Evolutionary conservation across 345 rosid species (phyloP).

Genomic region (Odontarrhena argentea): DNA sequence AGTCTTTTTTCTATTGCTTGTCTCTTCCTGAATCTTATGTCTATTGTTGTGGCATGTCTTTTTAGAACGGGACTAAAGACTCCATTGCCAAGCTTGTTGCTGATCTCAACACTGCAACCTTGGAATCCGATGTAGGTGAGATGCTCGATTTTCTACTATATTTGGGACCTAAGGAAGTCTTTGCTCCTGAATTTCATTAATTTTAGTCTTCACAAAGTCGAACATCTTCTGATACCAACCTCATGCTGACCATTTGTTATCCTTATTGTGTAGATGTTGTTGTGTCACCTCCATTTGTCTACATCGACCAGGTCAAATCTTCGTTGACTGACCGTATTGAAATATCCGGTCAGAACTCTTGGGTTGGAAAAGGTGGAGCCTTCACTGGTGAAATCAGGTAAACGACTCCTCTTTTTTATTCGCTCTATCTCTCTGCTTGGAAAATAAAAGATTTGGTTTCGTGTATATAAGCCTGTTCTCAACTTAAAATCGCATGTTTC

Average conservation of each 20-base stretch:
- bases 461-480: not conserved
- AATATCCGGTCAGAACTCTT: slow-evolving; percentile 91
- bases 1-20: not conserved
- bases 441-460: not conserved
- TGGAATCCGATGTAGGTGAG: slow-evolving; percentile 96
- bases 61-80: slow-evolving; percentile 91
- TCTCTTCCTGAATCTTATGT: slow-evolving; percentile 15
- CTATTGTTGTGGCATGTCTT: slow-evolving; percentile 19
- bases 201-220: not conserved
- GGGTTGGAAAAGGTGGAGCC: slow-evolving; percentile 98
- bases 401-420: slow-evolving; percentile 20
- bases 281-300: slow-evolving; percentile 95
- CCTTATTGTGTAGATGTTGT: slow-evolving; percentile 65
- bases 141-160: slow-evolving; percentile 14
- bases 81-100: slow-evolving; percentile 86
- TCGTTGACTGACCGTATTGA: slow-evolving; percentile 72
- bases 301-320: slow-evolving; percentile 78
- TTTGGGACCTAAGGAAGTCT: not conserved
- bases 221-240: not conserved
- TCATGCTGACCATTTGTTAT: slow-evolving; percentile 23
- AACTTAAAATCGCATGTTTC: not conserved
- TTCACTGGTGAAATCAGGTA: slow-evolving; percentile 99
- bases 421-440: not conserved
- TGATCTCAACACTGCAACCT: slow-evolving; percentile 75
- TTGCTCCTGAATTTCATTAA: not conserved